Base-by-base conservation (phyloP, 495 filamentous ascomycete genomes). In the Xeromyces bisporus region DNA sequence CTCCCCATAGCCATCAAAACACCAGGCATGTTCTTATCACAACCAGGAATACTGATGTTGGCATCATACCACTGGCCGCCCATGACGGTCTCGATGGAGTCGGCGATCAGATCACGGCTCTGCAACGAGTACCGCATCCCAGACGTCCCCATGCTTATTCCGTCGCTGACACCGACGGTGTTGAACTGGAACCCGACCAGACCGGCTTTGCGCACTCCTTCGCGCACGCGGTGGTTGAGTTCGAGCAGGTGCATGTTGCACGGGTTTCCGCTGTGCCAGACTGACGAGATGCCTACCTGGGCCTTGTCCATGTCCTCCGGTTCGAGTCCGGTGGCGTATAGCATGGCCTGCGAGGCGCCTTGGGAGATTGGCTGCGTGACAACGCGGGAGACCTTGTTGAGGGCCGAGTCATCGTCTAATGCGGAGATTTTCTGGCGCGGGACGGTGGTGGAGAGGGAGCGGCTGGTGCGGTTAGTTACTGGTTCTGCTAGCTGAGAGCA, bases 1-100 rank as follows among this genome's bases (percentile, higher is more conserved):
- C 89, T 68, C 17, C 83, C 89, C 89, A 94, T 94, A 25, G 89
- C 91, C 63, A 97, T 97, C 37, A 94, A 58, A 21, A 94, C 89
- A 58, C 89, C 89, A 5, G 89, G 89, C 91, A 97, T 94, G 58
- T 97, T 97, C 75, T 97, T 97, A 66, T 97, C 91, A 55, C 89
- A 97, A 24, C 89, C 89, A n/a, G 89, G 89, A 43, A 97, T 80
- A 12, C 82, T 91, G 49, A 97, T 82, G 51, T 96, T 96, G 47
- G 80, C 89, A 55, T 97, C 89, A 51, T 97, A 97, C 91, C 89
- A 97, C 64, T 97, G 89, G 8, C 82, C 89, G 29, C 82, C 72
- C 89, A 97, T 97, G 24, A 96, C 89, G 5, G 91, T 96, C 67
- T 97, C 91, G 43, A 97, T 89, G 20, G 79, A 86, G 56, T 97